phyloP scores from a whole-genome alignment of 805 yeast species.

The Candida stauntonica region DNA sequence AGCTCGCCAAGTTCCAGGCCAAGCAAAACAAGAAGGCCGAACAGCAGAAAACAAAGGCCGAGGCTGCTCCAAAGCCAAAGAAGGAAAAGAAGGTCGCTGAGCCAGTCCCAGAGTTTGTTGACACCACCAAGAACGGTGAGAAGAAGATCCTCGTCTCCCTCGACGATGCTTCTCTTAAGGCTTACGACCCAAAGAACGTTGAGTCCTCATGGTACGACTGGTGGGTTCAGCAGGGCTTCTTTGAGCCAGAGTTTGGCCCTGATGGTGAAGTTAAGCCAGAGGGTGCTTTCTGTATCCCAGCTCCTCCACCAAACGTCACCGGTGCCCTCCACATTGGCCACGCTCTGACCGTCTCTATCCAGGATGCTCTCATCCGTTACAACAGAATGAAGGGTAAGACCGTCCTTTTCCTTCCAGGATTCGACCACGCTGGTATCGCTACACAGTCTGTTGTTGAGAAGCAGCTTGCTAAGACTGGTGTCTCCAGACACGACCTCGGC shows the following conservation, averaged over 20 bases:
- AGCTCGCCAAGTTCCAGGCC: constrained; percentile 47
- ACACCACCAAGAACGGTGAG: constrained; percentile 81
- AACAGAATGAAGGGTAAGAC: constrained; percentile 98
- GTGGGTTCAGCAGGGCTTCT: constrained; percentile 90
- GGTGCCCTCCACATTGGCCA: constrained; percentile 99
- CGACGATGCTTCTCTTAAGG: constrained; percentile 90
- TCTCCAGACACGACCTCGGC: constrained; percentile 92
- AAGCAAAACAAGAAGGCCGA: constrained; percentile 24
- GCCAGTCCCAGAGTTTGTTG: constrained; percentile 80
- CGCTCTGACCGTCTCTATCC: constrained; percentile 92
- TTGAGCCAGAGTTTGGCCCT: constrained; percentile 76
- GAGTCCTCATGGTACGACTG: constrained; percentile 97
- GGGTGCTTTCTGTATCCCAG: constrained; percentile 86
- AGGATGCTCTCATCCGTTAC: constrained; percentile 88
- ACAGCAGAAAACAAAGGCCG: constrained; percentile 31
- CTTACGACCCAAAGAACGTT: constrained; percentile 87
- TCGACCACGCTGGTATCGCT: constrained; percentile 99
- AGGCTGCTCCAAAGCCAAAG: constrained; percentile 44
- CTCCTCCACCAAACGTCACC: constrained; percentile 99
- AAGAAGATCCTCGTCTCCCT: constrained; percentile 83
- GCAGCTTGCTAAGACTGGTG: constrained; percentile 73
- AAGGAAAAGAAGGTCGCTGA: constrained; percentile 67
- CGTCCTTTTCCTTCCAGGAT: constrained; percentile 89
- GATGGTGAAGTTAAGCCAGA: constrained; percentile 76
- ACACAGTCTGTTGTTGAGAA: constrained; percentile 98